phyloP scores from a whole-genome alignment of 371 early-diverging fungal genomes.

The Apophysomyces variabilis region DNA sequence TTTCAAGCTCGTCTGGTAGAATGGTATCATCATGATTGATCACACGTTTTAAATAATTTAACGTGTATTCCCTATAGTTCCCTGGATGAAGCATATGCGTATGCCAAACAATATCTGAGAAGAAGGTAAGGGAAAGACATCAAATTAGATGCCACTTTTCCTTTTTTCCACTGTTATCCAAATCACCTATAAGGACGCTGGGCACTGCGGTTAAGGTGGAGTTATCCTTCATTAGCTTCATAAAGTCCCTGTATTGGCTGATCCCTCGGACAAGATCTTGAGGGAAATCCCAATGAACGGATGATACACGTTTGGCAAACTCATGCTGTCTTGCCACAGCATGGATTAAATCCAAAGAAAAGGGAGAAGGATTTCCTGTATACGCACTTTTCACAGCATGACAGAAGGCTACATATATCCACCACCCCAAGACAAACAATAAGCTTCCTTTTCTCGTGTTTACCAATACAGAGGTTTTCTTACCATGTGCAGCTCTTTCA shows the following conservation, averaged over 20 bases:
- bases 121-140: not conserved
- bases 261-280: constrained; percentile 13
- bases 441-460: too few species aligned
- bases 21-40: constrained; percentile 56
- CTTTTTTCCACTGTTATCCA: not conserved
- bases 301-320: constrained; percentile 24
- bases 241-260: constrained; percentile 26
- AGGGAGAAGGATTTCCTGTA: constrained; percentile 14
- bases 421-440: too few species aligned
- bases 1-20: constrained; percentile 20
- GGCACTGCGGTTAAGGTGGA: constrained; percentile 36
- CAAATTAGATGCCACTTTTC: too few species aligned
- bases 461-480: too few species aligned
- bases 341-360: constrained; percentile 36
- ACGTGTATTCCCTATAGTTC: constrained; percentile 38
- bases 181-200: constrained; percentile 37
- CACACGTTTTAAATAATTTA: constrained; percentile 30
- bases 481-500: too few species aligned
- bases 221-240: constrained; percentile 21
- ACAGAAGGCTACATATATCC: not conserved
- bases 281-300: constrained; percentile 18
- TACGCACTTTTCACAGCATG: constrained; percentile 17
- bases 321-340: constrained; percentile 40
- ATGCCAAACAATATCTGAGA: constrained; percentile 40
- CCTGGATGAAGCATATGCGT: constrained; percentile 49